These are phyloP conservation scores for Fusarium subglutinans DNA, from an alignment of 2,329 filamentous ascomycete species.

Conservation along the genomic window DNA sequence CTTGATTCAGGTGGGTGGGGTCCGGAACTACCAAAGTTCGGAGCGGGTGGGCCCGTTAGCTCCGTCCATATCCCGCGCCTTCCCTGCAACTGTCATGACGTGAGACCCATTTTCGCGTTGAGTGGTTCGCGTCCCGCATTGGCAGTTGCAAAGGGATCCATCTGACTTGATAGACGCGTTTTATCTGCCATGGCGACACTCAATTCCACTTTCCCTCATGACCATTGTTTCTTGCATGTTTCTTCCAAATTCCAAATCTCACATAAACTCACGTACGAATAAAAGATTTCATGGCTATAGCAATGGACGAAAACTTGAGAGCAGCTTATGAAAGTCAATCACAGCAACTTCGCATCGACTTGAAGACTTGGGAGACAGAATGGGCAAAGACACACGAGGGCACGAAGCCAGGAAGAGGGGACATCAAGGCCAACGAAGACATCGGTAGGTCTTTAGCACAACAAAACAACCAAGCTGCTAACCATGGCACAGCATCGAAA, in stretches of 20 bases:
- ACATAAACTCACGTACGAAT: neutral
- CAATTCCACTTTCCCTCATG: constrained; percentile 14
- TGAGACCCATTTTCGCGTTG: constrained; percentile 36
- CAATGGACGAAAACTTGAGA: constrained; percentile 59
- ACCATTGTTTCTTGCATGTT: neutral
- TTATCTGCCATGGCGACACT: constrained; percentile 27
- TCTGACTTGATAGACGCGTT: constrained; percentile 25
- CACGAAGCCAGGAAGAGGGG: constrained; percentile 75
- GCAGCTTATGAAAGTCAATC: constrained; percentile 60
- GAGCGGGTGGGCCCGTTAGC: constrained; percentile 15
- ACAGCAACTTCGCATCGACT: constrained; percentile 68
- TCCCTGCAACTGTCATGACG: constrained; percentile 32
- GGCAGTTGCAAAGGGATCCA: neutral
- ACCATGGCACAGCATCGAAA: constrained; percentile 64
- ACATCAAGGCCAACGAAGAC: constrained; percentile 76
- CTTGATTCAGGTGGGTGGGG: constrained; percentile 12
- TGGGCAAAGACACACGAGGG: constrained; percentile 72
- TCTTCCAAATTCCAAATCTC: neutral
- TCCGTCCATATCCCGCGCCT: neutral
- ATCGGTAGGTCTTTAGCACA: constrained; percentile 66
- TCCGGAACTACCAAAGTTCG: neutral
- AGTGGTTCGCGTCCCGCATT: constrained; percentile 37
- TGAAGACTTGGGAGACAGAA: constrained; percentile 78
- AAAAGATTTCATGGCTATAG: neutral
- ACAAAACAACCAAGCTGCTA: neutral